Evolutionary conservation across 2,329 filamentous ascomycete species (phyloP).

Genomic region (Aspergillus flavus): DNA sequence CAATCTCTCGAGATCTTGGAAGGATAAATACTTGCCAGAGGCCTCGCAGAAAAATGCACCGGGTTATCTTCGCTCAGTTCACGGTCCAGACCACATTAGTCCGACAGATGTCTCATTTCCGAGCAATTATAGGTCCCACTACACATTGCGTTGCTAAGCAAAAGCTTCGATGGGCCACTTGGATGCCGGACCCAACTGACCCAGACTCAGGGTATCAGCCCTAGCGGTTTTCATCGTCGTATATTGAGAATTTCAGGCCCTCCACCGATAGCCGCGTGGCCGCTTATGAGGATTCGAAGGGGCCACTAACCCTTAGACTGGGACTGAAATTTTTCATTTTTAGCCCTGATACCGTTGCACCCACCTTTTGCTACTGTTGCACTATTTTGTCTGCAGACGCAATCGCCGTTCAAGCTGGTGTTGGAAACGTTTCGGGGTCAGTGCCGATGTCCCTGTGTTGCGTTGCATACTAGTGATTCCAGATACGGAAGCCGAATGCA

Average conservation of each 20-base stretch:
- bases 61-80: background rate
- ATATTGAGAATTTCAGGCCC: background rate
- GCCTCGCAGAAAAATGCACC: background rate
- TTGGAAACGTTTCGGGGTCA: background rate
- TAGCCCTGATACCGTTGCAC: background rate
- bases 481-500: background rate
- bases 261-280: background rate
- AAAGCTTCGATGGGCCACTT: background rate
- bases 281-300: background rate
- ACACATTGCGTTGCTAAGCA: background rate
- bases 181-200: background rate
- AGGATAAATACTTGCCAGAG: background rate
- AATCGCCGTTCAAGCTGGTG: background rate
- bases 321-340: background rate
- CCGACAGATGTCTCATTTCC: background rate
- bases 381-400: background rate
- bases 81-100: background rate
- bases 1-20: background rate
- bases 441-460: background rate
- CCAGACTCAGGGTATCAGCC: background rate
- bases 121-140: background rate
- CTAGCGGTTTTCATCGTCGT: background rate
- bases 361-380: background rate
- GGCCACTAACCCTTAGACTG: background rate
- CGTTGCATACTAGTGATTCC: background rate